Evolutionary conservation across 768 basidiomycete species (phyloP).

Genomic region (Pluteus cervinus): DNA sequence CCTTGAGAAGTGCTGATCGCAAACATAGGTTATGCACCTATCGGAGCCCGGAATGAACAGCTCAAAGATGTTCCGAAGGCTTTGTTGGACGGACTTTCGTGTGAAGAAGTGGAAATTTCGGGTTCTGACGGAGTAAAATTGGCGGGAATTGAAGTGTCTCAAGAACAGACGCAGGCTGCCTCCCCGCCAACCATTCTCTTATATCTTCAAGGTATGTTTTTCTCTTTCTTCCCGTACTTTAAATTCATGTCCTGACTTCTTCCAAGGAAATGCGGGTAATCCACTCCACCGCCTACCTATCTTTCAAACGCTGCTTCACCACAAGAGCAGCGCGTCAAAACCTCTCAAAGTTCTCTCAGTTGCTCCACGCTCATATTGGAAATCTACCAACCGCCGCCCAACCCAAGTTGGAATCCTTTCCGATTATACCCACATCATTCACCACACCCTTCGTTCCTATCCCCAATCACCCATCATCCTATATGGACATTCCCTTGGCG

Average conservation of each 20-base stretch:
- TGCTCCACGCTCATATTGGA: constrained; percentile 47
- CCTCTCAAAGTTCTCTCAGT: constrained; percentile 25
- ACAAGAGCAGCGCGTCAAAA: too few species aligned
- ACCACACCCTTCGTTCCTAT: constrained; percentile 23
- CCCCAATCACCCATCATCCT: constrained; percentile 27
- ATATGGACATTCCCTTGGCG: constrained; percentile 47
- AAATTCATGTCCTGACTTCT: constrained; percentile 13
- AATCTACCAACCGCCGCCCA: constrained; percentile 31
- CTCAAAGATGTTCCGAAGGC: constrained; percentile 16
- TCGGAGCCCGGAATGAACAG: constrained; percentile 29
- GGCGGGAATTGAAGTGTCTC: constrained; percentile 11
- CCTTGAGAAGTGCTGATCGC: background rate
- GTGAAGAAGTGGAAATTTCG: constrained; percentile 13
- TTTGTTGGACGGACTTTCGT: constrained; percentile 8
- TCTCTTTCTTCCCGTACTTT: background rate
- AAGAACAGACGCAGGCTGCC: background rate
- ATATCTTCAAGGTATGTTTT: constrained; percentile 18
- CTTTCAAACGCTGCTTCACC: constrained; percentile 27
- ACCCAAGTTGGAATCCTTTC: constrained; percentile 30
- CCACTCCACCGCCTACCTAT: constrained; percentile 39
- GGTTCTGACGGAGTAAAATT: constrained; percentile 6
- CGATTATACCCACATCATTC: constrained; percentile 32
- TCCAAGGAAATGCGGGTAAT: constrained; percentile 46
- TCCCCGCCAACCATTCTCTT: constrained; percentile 11
- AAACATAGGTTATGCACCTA: constrained; percentile 28